Conservation (phyloP, 2,329 filamentous ascomycete species). For the Corniculantispora saksenae region DNA sequence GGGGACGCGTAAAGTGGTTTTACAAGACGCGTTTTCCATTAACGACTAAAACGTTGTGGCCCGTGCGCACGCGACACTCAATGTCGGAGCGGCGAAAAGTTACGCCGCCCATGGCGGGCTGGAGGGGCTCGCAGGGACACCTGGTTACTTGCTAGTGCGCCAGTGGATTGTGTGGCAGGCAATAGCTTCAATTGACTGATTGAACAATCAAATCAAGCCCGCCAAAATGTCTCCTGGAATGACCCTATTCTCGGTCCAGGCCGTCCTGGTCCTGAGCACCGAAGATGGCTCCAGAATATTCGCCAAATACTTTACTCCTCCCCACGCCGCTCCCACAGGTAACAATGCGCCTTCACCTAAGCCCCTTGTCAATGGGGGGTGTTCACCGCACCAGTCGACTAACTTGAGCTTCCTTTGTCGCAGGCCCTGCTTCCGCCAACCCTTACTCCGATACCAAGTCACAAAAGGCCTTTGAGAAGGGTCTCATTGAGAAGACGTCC, state of each 20-base stretch:
- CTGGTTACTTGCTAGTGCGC: conserved; percentile 17
- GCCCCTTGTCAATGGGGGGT: conserved; percentile 24
- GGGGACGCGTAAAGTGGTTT: conserved; percentile 45
- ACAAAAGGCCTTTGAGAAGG: conserved; percentile 96
- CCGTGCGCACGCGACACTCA: conserved; percentile 29
- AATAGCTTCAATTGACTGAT: conserved; percentile 17
- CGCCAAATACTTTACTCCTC: conserved; percentile 84
- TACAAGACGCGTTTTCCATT: conserved; percentile 23
- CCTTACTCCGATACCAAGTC: conserved; percentile 89
- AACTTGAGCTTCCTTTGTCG: conserved; percentile 21
- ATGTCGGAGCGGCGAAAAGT: conserved; percentile 33
- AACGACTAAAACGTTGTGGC: conserved; percentile 20
- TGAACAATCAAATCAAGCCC: conserved; percentile 5
- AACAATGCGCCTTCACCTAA: conserved; percentile 26
- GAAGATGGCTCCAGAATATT: conserved; percentile 92
- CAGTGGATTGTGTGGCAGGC: conserved; percentile 9
- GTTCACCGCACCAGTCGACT: conserved; percentile 8
- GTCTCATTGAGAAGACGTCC: conserved; percentile 89
- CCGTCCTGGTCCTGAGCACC: conserved; percentile 75
- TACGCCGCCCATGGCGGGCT: conserved; percentile 26
- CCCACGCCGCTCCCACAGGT: conserved; percentile 49
- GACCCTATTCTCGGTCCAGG: conserved; percentile 75
- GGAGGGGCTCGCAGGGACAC: conserved; percentile 20
- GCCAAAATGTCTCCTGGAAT: conserved; percentile 69
- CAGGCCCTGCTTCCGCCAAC: conserved; percentile 55